Evolutionary conservation across 352 stramenopile species (phyloP).

Genomic region (Pythium dissotocum): DNA sequence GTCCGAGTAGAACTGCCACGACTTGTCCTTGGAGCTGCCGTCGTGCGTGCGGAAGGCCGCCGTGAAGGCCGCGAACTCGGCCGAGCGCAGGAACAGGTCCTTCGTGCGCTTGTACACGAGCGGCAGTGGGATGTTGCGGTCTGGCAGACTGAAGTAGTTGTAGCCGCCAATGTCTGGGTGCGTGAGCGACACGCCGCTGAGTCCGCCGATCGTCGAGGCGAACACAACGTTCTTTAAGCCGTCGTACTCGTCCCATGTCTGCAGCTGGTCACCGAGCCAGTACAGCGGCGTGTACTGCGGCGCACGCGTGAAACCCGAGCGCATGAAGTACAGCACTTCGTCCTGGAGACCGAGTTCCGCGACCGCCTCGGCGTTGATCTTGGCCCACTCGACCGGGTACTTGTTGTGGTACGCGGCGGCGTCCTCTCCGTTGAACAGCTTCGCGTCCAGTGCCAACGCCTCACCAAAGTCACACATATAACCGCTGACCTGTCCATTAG

Average conservation of each 20-base stretch:
- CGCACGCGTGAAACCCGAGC: constrained; percentile 16
- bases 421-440: constrained; percentile 5
- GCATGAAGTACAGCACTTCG: constrained; percentile 21
- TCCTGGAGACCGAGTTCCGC: constrained; percentile 17
- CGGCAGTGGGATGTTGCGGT: constrained; percentile 1
- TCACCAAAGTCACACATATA: constrained; percentile 24
- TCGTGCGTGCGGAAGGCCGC: constrained; percentile 22
- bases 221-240: constrained; percentile 21
- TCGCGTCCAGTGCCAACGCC: constrained; percentile 3
- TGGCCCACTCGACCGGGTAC: constrained; percentile 22
- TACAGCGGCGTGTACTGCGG: constrained; percentile 23
- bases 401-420: constrained; percentile 16
- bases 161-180: constrained; percentile 23
- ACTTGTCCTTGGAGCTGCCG: constrained; percentile 16
- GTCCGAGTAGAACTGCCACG: constrained; percentile 23
- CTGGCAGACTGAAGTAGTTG: constrained; percentile 17
- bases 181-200: constrained; percentile 21
- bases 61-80: constrained; percentile 22
- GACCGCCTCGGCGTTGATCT: constrained; percentile 18
- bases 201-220: constrained; percentile 12
- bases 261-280: constrained; percentile 21
- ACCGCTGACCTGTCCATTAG: constrained; percentile 11
- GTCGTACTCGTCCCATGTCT: constrained; percentile 21
- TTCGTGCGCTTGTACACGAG: constrained; percentile 14
- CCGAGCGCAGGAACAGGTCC: constrained; percentile 17